phyloP scores from a whole-genome alignment of 345 rosid species.

The Passiflora organensis region DNA sequence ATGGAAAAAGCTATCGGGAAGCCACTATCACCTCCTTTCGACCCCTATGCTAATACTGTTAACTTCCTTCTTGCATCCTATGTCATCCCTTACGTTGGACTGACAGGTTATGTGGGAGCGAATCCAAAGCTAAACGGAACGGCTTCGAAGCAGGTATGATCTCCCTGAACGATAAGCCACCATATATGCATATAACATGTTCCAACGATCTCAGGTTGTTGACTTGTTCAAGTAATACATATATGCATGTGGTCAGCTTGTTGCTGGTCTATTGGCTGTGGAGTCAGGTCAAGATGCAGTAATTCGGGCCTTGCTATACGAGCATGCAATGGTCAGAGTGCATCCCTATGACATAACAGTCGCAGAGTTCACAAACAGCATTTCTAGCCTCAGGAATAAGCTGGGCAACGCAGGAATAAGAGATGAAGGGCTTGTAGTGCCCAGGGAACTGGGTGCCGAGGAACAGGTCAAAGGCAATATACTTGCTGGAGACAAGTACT shows the following conservation, averaged over 20 bases:
- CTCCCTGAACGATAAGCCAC: not conserved
- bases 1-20: constrained; percentile 52
- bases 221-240: too few relatives aligned
- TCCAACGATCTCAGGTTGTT: not conserved
- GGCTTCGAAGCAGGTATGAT: constrained; percentile 46
- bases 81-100: constrained; percentile 75
- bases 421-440: constrained; percentile 57
- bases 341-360: constrained; percentile 31
- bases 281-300: constrained; percentile 83
- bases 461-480: constrained; percentile 39
- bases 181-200: not conserved
- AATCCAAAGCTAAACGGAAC: constrained; percentile 45
- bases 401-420: constrained; percentile 34
- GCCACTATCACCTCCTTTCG: constrained; percentile 52
- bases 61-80: constrained; percentile 72
- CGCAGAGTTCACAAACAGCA: constrained; percentile 34
- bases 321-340: constrained; percentile 24
- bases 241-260: constrained; percentile 51
- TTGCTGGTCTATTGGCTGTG: constrained; percentile 69
- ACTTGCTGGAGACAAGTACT: constrained; percentile 43
- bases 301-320: constrained; percentile 51
- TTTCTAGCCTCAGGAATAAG: constrained; percentile 34
- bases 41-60: constrained; percentile 52
- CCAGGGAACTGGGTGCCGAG: constrained; percentile 31
- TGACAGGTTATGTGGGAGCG: constrained; percentile 81